phyloP scores from a whole-genome alignment of 2,329 filamentous ascomycete genomes.

The Dothistroma pini region DNA sequence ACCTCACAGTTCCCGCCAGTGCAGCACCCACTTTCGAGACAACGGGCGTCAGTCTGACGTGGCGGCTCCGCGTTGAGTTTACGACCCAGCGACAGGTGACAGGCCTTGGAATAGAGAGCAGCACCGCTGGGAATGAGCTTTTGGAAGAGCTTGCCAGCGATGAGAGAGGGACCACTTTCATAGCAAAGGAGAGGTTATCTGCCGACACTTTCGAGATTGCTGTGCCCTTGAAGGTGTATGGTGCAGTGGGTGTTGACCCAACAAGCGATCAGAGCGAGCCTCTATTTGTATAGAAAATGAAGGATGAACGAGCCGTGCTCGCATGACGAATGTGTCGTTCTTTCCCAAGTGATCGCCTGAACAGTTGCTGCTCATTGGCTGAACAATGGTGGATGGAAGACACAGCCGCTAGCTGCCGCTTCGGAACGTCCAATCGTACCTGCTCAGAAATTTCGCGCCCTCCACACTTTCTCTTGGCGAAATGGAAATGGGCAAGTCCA shows the following conservation, averaged over 20 bases:
- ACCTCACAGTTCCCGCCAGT: conserved; percentile 73
- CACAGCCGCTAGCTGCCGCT: neutral
- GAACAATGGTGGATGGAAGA: neutral
- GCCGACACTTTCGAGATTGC: conserved; percentile 38
- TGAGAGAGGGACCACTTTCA: conserved; percentile 34
- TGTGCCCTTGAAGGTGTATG: conserved; percentile 37
- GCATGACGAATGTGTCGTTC: neutral
- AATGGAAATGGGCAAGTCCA: neutral
- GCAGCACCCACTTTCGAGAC: conserved; percentile 92
- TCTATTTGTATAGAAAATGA: conserved; percentile 20
- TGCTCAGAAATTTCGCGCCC: neutral
- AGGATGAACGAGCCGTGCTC: neutral
- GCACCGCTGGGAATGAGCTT: conserved; percentile 54
- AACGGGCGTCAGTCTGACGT: conserved; percentile 79
- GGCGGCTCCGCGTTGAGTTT: conserved; percentile 89
- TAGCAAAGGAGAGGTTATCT: conserved; percentile 34
- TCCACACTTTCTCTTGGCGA: neutral
- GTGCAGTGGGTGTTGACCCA: conserved; percentile 27
- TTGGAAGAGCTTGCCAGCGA: conserved; percentile 36
- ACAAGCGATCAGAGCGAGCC: conserved; percentile 20
- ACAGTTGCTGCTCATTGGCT: neutral
- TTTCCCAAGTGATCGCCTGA: neutral
- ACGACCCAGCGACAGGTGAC: conserved; percentile 55
- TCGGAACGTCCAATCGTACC: neutral
- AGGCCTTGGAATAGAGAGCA: conserved; percentile 18